Evolutionary conservation across 2,329 filamentous ascomycete genomes (phyloP), one percentile per base, ranked within the genome.

Genomic region (Stylonectria norvegica): DNA sequence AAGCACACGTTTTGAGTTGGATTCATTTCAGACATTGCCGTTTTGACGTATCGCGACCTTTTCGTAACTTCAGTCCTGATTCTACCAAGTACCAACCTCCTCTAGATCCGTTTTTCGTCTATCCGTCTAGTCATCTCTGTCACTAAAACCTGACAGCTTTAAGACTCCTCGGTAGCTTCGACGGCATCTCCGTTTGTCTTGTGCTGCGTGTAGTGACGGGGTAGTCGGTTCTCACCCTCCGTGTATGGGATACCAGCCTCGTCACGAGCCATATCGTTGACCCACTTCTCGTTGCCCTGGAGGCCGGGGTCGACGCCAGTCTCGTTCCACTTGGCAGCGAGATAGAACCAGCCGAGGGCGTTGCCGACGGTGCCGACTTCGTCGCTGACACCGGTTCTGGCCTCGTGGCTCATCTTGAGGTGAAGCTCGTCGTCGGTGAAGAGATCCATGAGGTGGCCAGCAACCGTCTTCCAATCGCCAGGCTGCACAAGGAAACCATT

Each of bases 351-450:
- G 16, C 70, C 72, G 10, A 91, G 67, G 1, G 83, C 81, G 60
- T 90, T 90, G 0, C 87, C 87, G 1, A 89, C 85, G 0, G 87
- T 93, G 45, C 83, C 79, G 1, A 91, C 85, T 60, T 93, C 87
- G 57, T 93, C 87, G 45, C 82, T 88, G 11, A 93, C 85, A 44
- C 85, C 79, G 0, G 63, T 69, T 25, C 66, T 67, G 0, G 86
- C 86, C 48, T 76, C 83, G 6, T 72, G 50, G 51, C 77, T 79
- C 82, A 89, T 88, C 42, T 70, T 70, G 36, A 75, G 63, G 61
- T 88, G 86, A 15, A 87, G 69, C 14, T 76, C 72, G 3, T 76
- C 58, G 50, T 90, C 72, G 0, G 74, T 81, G 64, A 83, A 87
- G 3, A 91, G 70, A 2, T 81, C 64, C 47, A 81, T 68, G 20